Evolutionary conservation across 495 filamentous ascomycete species (phyloP).

Genomic region (Tuber umbilicatum): DNA sequence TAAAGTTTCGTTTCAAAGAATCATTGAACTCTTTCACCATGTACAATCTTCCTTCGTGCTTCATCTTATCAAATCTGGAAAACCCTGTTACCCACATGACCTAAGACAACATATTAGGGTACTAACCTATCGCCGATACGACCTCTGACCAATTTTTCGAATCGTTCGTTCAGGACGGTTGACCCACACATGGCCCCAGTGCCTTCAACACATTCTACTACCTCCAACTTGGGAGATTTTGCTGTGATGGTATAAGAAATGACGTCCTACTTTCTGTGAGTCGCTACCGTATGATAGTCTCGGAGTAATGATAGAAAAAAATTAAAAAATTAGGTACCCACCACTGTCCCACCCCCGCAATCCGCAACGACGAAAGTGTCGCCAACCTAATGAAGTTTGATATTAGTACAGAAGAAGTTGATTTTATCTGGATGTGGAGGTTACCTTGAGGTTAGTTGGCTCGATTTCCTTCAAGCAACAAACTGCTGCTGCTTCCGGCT

Average conservation of each 20-base stretch:
- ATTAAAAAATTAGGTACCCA: conserved; percentile 4
- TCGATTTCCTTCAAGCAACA: conserved; percentile 19
- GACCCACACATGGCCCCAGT: too few relatives aligned
- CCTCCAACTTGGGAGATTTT: conserved; percentile 32
- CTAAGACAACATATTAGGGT: too few relatives aligned
- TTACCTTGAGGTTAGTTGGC: conserved; percentile 13
- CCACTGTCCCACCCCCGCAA: conserved; percentile 25
- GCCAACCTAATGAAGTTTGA: conserved; percentile 7
- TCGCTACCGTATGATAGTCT: too few relatives aligned
- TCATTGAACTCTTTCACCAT: conserved; percentile 26
- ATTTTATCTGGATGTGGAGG: conserved; percentile 16
- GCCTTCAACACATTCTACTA: too few relatives aligned
- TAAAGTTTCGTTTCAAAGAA: conserved; percentile 20
- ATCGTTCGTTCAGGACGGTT: too few relatives aligned
- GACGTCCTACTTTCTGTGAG: conserved; percentile 41
- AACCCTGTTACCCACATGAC: too few relatives aligned
- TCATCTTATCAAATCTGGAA: too few relatives aligned
- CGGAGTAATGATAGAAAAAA: too few relatives aligned
- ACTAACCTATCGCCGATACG: too few relatives aligned
- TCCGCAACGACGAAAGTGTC: conserved; percentile 27
- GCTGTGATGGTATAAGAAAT: conserved; percentile 49
- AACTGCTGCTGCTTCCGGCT: too few relatives aligned
- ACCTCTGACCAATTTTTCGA: too few relatives aligned
- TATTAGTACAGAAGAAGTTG: conserved; percentile 39
- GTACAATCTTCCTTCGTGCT: too few relatives aligned